These are phyloP conservation scores for Calonectria crousiana DNA, from an alignment of 2,329 filamentous ascomycete genomes.

Conservation along the genomic window DNA sequence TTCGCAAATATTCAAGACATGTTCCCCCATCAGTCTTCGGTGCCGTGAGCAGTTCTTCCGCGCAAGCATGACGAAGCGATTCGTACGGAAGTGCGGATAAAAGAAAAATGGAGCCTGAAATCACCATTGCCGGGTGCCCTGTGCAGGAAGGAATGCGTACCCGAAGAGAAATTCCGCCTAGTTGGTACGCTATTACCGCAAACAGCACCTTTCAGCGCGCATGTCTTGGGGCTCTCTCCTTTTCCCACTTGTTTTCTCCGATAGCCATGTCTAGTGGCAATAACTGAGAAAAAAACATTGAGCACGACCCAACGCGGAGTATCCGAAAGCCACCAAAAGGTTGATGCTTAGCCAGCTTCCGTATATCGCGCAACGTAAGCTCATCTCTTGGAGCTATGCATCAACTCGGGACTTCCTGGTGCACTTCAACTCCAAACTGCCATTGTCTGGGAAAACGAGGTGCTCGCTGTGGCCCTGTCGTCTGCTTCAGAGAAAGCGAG, in stretches of 20 bases:
- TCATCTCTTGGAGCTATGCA: slow-evolving; percentile 18
- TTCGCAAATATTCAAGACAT: slow-evolving; percentile 11
- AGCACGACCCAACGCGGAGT: neutral
- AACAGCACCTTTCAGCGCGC: neutral
- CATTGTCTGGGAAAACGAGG: slow-evolving; percentile 30
- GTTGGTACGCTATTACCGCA: slow-evolving; percentile 10
- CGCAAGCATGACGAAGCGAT: neutral
- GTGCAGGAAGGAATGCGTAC: neutral
- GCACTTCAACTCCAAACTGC: slow-evolving; percentile 25
- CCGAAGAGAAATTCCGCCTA: slow-evolving; percentile 9
- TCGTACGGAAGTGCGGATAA: slow-evolving; percentile 1
- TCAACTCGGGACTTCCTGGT: slow-evolving; percentile 7
- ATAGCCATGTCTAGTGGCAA: neutral
- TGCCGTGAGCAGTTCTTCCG: slow-evolving; percentile 5
- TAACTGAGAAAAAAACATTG: neutral
- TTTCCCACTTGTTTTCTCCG: slow-evolving; percentile 1
- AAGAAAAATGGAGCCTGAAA: neutral
- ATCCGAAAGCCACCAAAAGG: neutral
- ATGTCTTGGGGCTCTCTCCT: neutral
- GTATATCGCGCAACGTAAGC: slow-evolving; percentile 8
- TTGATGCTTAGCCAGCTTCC: neutral
- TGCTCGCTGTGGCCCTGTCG: slow-evolving; percentile 29
- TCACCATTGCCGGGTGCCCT: neutral
- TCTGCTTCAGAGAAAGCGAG: slow-evolving; percentile 37
- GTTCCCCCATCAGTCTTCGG: neutral